Evolutionary conservation across 805 yeast genomes (phyloP).

Genomic region (Pichia deserticola): DNA sequence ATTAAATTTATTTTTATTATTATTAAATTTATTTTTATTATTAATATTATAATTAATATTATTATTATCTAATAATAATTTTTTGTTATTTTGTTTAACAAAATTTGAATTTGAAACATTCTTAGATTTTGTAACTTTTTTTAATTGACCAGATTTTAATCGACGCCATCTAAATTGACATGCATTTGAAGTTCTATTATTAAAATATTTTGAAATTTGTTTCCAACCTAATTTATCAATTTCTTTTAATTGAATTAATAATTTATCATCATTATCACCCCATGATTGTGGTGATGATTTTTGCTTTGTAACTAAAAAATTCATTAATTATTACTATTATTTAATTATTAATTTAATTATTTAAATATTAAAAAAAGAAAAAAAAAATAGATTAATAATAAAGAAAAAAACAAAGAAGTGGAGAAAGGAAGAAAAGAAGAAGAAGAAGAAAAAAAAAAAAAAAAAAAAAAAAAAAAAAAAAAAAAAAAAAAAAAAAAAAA

Average conservation of each 20-base stretch:
- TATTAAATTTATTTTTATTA: background rate
- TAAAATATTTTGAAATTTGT: slow-evolving; percentile 72
- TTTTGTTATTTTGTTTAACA: background rate
- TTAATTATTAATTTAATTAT: no score
- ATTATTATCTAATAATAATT: no score
- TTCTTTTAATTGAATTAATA: slow-evolving; percentile 71
- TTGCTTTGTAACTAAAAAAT: background rate
- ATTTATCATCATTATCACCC: slow-evolving; percentile 71
- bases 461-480: no score
- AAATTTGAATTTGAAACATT: no score
- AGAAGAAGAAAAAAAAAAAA: no score
- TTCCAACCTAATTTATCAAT: slow-evolving; percentile 84
- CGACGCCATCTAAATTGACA: slow-evolving; percentile 89
- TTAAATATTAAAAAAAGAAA: no score
- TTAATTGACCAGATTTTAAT: slow-evolving; percentile 25
- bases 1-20: background rate
- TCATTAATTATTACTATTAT: background rate
- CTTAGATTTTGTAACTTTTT: slow-evolving; percentile 1
- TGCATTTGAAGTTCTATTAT: slow-evolving; percentile 80
- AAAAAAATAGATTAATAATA: no score
- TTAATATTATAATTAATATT: background rate
- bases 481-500: no score
- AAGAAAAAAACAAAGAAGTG: no score
- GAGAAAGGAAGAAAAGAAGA: no score
- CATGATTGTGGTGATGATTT: slow-evolving; percentile 37